A percentile compares a stretch with the other conserved stretches of the same genome.
These are phyloP conservation scores for Pichia sp. DNA, from an alignment of 1,139 yeast species.

Conservation along the genomic window DNA sequence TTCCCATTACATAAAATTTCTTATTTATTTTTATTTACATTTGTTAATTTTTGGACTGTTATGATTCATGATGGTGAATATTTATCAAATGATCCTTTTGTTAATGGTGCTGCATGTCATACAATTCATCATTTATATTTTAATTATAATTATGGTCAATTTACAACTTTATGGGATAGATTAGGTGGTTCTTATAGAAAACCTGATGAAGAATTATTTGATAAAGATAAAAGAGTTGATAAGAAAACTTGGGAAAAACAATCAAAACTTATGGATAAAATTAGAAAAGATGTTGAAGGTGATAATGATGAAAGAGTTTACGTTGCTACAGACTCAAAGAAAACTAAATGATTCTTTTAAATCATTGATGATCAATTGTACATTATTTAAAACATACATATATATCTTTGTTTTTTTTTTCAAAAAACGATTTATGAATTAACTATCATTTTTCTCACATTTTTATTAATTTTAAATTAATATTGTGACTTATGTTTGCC, in stretches of 20 bases:
- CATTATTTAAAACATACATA: too few species aligned
- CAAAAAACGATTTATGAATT: too few species aligned
- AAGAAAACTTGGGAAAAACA: conserved; percentile 67
- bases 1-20: conserved; percentile 89
- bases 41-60: conserved; percentile 96
- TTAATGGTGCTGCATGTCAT: conserved; percentile 97
- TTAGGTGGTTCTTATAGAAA: conserved; percentile 87
- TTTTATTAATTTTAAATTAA: too few species aligned
- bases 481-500: too few species aligned
- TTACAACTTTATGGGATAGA: conserved; percentile 97
- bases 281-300: conserved; percentile 76
- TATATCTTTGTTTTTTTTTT: too few species aligned
- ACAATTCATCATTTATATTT: conserved; percentile 94
- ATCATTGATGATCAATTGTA: too few species aligned
- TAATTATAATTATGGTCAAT: conserved; percentile 96
- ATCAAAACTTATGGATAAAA: conserved; percentile 68
- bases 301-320: conserved; percentile 54
- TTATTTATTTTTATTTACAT: conserved; percentile 72
- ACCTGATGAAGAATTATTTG: conserved; percentile 84
- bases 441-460: too few species aligned
- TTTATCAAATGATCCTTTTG: conserved; percentile 84
- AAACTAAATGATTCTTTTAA: conserved; percentile 6
- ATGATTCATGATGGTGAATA: conserved; percentile 98
- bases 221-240: conserved; percentile 52
- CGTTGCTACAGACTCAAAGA: conserved; percentile 32